Conservation (phyloP, 2,329 filamentous ascomycete genomes). For the Colletotrichum sp. region DNA sequence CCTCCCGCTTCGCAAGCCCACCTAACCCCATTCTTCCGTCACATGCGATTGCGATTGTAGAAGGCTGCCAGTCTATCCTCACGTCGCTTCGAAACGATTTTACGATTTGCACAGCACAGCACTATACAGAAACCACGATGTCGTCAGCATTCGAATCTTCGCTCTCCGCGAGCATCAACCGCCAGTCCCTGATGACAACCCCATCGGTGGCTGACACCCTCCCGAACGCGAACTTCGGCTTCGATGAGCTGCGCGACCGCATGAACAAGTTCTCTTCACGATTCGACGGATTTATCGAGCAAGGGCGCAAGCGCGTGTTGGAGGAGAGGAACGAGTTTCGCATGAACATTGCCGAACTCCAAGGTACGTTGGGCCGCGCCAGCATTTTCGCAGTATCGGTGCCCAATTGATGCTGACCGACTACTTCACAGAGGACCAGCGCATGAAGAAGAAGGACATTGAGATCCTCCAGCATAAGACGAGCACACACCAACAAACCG, state of each 20-base stretch:
- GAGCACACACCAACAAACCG: slow-evolving; percentile 71
- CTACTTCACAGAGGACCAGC: slow-evolving; percentile 77
- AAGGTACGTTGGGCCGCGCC: slow-evolving; percentile 66
- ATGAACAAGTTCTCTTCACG: slow-evolving; percentile 91
- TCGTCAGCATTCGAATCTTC: slow-evolving; percentile 71
- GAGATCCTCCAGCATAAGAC: slow-evolving; percentile 79
- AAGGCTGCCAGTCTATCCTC: not conserved
- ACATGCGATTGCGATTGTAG: not conserved
- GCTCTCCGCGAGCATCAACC: slow-evolving; percentile 65
- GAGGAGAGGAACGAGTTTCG: slow-evolving; percentile 95
- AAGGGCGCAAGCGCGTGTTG: slow-evolving; percentile 84
- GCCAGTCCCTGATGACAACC: slow-evolving; percentile 61
- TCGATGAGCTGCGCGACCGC: slow-evolving; percentile 91
- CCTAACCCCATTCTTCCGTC: not conserved
- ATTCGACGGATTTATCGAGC: slow-evolving; percentile 94
- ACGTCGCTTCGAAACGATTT: not conserved
- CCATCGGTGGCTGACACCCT: slow-evolving; percentile 78
- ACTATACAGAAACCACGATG: slow-evolving; percentile 41
- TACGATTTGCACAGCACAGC: not conserved
- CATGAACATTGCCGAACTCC: slow-evolving; percentile 85
- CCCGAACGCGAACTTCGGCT: slow-evolving; percentile 92
- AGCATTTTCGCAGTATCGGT: not conserved
- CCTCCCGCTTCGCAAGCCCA: not conserved
- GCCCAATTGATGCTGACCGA: not conserved
- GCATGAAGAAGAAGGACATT: slow-evolving; percentile 86